Evolutionary conservation across 2,329 filamentous ascomycete species (phyloP).

Genomic region (Pyrenophora tritici-repentis): DNA sequence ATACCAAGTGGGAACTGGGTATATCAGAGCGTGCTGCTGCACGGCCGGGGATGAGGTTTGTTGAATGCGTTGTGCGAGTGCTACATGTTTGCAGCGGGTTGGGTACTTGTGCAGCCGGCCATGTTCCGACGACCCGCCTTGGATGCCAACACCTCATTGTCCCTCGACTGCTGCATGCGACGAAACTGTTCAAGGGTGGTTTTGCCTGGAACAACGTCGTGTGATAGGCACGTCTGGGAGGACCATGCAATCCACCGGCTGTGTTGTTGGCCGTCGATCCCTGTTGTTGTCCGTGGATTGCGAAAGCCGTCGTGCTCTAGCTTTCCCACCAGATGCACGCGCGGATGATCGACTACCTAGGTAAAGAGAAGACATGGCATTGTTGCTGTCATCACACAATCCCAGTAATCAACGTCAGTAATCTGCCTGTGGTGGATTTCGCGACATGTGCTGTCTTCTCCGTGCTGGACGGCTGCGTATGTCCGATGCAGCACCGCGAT

Average conservation of each 20-base stretch:
- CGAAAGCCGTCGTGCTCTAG: not conserved
- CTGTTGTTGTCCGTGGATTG: not conserved
- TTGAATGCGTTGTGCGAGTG: slow-evolving; percentile 10
- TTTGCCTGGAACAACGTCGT: not conserved
- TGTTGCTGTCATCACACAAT: slow-evolving; percentile 1
- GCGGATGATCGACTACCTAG: slow-evolving; percentile 13
- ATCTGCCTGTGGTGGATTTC: no score
- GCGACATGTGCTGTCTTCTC: no score
- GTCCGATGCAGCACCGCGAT: no score
- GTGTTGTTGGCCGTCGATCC: not conserved
- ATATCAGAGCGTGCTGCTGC: not conserved
- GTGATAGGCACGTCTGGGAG: not conserved
- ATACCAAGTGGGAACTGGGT: no score
- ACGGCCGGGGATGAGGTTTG: slow-evolving; percentile 7
- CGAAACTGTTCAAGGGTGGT: no score
- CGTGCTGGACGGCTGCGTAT: no score
- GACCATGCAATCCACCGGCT: not conserved
- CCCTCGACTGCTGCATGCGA: not conserved
- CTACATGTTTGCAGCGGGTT: slow-evolving; percentile 19
- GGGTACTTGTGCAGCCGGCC: slow-evolving; percentile 6
- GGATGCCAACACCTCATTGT: slow-evolving; percentile 1
- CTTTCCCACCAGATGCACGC: slow-evolving; percentile 5
- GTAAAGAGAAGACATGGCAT: not conserved
- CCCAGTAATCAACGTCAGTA: no score
- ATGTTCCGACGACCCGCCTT: slow-evolving; percentile 17